Evolutionary conservation across 306 rosid genomes (phyloP).

Genomic region (Abrus pulchellus): DNA sequence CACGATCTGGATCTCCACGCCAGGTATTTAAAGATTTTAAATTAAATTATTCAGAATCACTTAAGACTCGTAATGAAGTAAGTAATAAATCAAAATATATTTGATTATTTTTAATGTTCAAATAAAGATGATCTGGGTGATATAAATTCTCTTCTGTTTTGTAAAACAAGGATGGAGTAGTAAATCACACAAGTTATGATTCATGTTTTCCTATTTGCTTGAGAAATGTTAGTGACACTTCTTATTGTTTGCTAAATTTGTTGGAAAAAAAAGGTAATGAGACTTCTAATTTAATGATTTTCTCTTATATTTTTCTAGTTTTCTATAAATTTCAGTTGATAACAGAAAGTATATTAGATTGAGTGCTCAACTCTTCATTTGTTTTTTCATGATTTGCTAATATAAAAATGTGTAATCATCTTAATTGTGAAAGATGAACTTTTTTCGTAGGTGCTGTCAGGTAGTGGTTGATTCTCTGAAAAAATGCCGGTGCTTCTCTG

Average conservation of each 20-base stretch:
- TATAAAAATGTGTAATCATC: background rate
- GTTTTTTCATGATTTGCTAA: background rate
- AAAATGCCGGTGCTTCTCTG: constrained; percentile 3
- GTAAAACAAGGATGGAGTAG: background rate
- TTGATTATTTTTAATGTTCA: background rate
- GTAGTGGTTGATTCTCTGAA: constrained; percentile 56
- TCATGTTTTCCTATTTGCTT: background rate
- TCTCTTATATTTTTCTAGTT: no score
- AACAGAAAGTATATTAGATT: no score
- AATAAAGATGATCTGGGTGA: background rate
- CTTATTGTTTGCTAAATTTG: no score
- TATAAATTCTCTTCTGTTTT: background rate
- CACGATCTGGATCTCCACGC: constrained; percentile 77
- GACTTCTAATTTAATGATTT: no score
- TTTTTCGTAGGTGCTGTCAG: constrained; percentile 72
- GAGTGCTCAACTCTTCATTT: background rate
- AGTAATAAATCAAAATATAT: background rate
- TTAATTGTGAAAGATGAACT: background rate
- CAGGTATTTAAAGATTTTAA: constrained; percentile 59
- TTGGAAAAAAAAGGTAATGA: no score
- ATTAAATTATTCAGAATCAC: constrained; percentile 13
- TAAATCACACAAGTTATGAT: constrained; percentile 16
- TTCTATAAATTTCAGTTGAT: no score
- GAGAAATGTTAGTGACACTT: no score
- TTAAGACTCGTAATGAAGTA: background rate